Conservation (phyloP, 2,329 filamentous ascomycete genomes). For the Monosporascus sp. region DNA sequence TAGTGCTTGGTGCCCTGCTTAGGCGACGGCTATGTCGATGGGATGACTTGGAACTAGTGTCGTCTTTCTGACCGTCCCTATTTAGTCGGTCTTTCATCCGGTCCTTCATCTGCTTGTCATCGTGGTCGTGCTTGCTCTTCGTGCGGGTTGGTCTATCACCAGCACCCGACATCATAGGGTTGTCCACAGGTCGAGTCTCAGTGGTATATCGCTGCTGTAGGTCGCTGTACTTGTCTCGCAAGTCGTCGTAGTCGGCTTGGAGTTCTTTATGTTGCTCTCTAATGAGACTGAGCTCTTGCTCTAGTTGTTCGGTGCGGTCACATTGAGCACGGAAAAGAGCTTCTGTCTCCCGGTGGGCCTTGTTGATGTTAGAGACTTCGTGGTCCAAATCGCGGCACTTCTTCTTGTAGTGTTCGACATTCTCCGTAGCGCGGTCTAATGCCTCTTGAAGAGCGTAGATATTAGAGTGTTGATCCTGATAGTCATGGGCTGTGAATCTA, state of each 20-base stretch:
- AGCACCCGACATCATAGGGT: background rate
- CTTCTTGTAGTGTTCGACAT: conserved; percentile 11
- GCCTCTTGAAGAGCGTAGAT: conserved; percentile 15
- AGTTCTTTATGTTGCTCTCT: conserved; percentile 7
- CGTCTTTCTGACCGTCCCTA: conserved; percentile 2
- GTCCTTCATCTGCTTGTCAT: conserved; percentile 4
- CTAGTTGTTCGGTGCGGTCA: conserved; percentile 9
- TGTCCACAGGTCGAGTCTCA: conserved; percentile 3
- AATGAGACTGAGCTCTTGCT: conserved; percentile 4
- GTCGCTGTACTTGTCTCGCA: conserved; percentile 6
- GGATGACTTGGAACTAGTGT: conserved; percentile 4
- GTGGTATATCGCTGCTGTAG: conserved; percentile 4
- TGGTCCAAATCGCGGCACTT: conserved; percentile 6
- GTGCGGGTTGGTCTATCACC: conserved; percentile 7
- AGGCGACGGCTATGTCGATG: conserved; percentile 8
- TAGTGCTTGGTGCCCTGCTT: conserved; percentile 6
- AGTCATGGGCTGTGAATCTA: conserved; percentile 18
- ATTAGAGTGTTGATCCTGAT: conserved; percentile 11
- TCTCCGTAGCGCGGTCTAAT: conserved; percentile 12
- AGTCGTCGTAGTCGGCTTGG: background rate
- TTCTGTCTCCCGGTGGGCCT: conserved; percentile 8
- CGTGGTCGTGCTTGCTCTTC: conserved; percentile 8
- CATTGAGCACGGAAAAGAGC: conserved; percentile 9
- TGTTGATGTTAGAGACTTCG: conserved; percentile 10
- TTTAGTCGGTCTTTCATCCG: conserved; percentile 8